A percentile compares a stretch with the other conserved stretches of the same genome.
phyloP scores from a whole-genome alignment of 805 yeast species.

The Pichia nakasei region DNA sequence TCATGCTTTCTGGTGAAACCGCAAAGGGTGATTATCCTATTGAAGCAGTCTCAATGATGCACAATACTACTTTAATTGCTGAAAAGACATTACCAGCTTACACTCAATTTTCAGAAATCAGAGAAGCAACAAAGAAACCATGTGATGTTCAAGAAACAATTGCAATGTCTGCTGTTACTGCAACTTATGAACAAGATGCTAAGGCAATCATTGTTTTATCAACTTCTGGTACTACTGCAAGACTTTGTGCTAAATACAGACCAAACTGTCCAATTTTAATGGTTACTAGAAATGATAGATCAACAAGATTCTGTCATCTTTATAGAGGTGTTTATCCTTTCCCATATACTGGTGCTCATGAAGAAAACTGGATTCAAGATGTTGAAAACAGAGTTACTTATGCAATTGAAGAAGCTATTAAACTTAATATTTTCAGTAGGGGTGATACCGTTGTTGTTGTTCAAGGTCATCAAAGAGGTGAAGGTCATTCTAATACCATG shows the following conservation, averaged over 20 bases:
- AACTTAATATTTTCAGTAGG: constrained; percentile 72
- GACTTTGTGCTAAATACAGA: constrained; percentile 95
- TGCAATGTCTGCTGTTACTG: constrained; percentile 94
- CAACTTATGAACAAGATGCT: constrained; percentile 92
- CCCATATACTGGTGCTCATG: constrained; percentile 57
- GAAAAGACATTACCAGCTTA: constrained; percentile 93
- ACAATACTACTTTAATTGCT: constrained; percentile 91
- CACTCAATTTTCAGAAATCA: constrained; percentile 74
- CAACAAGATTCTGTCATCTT: constrained; percentile 93
- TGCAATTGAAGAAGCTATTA: constrained; percentile 86
- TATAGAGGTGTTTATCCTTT: constrained; percentile 99
- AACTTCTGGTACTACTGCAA: constrained; percentile 90
- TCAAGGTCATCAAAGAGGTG: constrained; percentile 98
- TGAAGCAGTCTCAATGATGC: constrained; percentile 98
- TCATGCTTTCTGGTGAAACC: constrained; percentile 98
- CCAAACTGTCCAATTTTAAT: constrained; percentile 95
- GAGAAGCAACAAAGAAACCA: constrained; percentile 79
- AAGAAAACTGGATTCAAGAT: constrained; percentile 90
- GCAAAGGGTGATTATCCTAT: constrained; percentile 99
- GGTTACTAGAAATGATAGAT: constrained; percentile 91
- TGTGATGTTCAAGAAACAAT: constrained; percentile 92
- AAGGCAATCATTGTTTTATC: constrained; percentile 95
- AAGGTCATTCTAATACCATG: constrained; percentile 98
- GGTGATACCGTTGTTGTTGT: constrained; percentile 90
- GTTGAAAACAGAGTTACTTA: constrained; percentile 90